A percentile compares a stretch with the other conserved stretches of the same genome.
Evolutionary conservation across 352 stramenopile genomes (phyloP).

Genomic region (Blastocystis hominis): DNA sequence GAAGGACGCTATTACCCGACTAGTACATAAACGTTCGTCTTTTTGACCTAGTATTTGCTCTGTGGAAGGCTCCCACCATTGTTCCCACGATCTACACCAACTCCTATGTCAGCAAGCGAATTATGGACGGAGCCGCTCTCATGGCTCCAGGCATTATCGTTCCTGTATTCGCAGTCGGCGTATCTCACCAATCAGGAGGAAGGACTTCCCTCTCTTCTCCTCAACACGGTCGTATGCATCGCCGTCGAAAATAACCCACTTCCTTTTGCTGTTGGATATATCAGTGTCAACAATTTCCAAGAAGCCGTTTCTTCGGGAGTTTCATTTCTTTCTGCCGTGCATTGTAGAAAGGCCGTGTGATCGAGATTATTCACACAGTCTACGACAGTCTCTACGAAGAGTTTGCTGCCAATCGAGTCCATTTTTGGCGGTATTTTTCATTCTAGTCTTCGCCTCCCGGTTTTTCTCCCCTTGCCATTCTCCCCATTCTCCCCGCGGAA

Average conservation of each 20-base stretch:
- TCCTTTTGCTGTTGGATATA: slow-evolving; percentile 38
- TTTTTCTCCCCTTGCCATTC: neutral
- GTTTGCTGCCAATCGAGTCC: neutral
- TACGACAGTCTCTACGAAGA: neutral
- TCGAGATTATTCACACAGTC: slow-evolving; percentile 21
- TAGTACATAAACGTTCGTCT: neutral
- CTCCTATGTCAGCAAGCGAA: slow-evolving; percentile 40
- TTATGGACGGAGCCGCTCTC: slow-evolving; percentile 24
- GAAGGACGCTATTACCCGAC: slow-evolving; percentile 29
- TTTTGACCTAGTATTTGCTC: slow-evolving; percentile 15
- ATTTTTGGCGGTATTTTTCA: neutral
- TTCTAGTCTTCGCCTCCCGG: neutral
- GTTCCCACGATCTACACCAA: slow-evolving; percentile 49
- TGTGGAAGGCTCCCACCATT: slow-evolving; percentile 7
- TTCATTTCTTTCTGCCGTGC: neutral
- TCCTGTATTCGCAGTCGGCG: neutral
- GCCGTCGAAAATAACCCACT: neutral
- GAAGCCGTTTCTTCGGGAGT: neutral
- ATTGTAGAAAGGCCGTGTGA: slow-evolving; percentile 31
- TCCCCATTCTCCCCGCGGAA: neutral
- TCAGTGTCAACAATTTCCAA: neutral
- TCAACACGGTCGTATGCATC: slow-evolving; percentile 19
- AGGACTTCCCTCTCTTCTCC: neutral
- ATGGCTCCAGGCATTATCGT: slow-evolving; percentile 51
- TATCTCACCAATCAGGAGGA: neutral